These are phyloP conservation scores for Talaromyces liani DNA, from an alignment of 495 filamentous ascomycete species.

Conservation along the genomic window DNA sequence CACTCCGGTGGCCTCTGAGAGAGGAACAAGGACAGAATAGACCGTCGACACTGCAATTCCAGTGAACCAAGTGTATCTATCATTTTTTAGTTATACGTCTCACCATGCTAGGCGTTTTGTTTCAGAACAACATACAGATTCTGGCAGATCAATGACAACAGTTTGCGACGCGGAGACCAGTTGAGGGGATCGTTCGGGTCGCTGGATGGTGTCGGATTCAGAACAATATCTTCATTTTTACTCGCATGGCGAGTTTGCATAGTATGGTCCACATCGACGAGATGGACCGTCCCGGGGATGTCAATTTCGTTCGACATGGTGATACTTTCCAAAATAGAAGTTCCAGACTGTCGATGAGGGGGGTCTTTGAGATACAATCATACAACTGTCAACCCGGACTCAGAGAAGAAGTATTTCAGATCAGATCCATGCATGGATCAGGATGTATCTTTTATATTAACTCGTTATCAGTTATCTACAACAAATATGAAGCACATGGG, in stretches of 20 bases:
- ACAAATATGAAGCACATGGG: neutral
- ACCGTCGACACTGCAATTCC: conserved; percentile 54
- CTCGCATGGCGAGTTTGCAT: conserved; percentile 33
- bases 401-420: neutral
- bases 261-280: conserved; percentile 46
- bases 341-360: neutral
- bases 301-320: neutral
- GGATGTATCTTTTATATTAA: neutral
- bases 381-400: neutral
- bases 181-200: conserved; percentile 58
- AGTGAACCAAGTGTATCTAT: conserved; percentile 52
- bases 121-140: conserved; percentile 28
- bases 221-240: conserved; percentile 44
- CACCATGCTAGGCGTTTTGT: neutral
- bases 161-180: conserved; percentile 50
- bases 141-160: conserved; percentile 42
- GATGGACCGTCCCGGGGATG: conserved; percentile 47
- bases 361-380: neutral
- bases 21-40: conserved; percentile 53
- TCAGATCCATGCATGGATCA: neutral
- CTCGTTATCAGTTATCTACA: neutral
- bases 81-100: too few relatives aligned
- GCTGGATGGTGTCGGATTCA: conserved; percentile 49
- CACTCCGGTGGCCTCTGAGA: conserved; percentile 48
- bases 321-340: neutral